Conservation (phyloP, 2,329 filamentous ascomycete genomes). For the Talaromyces islandicus region DNA sequence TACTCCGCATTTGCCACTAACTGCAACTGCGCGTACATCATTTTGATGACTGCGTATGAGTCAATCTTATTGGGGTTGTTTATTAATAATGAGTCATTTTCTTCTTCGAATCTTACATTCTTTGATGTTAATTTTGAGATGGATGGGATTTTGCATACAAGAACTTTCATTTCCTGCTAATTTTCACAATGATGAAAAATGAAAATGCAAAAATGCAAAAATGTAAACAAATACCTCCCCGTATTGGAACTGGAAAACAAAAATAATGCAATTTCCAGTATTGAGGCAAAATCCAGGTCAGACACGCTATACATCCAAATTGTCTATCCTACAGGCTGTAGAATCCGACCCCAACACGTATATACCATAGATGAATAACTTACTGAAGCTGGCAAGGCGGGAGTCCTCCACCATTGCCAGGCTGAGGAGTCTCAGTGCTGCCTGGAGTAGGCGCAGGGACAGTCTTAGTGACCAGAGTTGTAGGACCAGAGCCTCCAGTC, state of each 20-base stretch:
- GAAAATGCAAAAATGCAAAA: background rate
- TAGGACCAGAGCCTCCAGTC: background rate
- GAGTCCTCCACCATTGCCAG: background rate
- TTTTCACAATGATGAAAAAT: background rate
- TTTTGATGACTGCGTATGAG: slow-evolving; percentile 7
- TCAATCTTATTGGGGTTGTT: background rate
- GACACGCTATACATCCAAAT: too few species aligned
- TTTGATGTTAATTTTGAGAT: too few species aligned
- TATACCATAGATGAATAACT: too few species aligned
- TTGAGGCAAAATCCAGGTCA: background rate
- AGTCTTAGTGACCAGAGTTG: background rate
- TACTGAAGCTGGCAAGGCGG: too few species aligned
- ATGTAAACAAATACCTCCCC: too few species aligned
- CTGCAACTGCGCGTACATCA: background rate
- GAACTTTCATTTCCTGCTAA: background rate
- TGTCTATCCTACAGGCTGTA: too few species aligned
- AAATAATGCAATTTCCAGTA: background rate
- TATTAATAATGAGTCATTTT: background rate
- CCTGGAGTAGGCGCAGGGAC: background rate
- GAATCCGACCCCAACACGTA: too few species aligned
- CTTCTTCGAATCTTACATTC: background rate
- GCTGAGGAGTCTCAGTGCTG: background rate
- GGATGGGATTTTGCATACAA: background rate
- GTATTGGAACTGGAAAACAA: background rate
- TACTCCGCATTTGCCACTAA: background rate